Evolutionary conservation across 208 protist species (phyloP).

Genomic region (Leishmania martiniquensis): DNA sequence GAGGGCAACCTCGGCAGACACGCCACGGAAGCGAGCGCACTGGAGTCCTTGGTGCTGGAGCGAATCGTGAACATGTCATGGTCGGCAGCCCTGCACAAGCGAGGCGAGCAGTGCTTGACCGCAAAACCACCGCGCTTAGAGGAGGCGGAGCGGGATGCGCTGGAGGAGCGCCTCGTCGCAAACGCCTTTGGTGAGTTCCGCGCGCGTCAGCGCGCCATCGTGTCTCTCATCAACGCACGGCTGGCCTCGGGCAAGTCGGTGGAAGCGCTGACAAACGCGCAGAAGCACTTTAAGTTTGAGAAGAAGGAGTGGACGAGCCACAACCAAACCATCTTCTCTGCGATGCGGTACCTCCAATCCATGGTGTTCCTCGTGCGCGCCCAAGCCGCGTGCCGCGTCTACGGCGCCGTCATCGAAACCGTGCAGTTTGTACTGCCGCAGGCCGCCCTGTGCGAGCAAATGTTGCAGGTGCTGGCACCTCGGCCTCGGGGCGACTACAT

Average conservation of each 20-base stretch:
- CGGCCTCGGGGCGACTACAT: slow-evolving; percentile 46
- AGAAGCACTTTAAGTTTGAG: slow-evolving; percentile 75
- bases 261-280: slow-evolving; percentile 56
- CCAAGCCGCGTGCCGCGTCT: slow-evolving; percentile 62
- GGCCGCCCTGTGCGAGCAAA: slow-evolving; percentile 75
- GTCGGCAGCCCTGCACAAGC: slow-evolving; percentile 74
- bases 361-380: slow-evolving; percentile 77
- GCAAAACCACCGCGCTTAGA: slow-evolving; percentile 53
- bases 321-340: slow-evolving; percentile 56
- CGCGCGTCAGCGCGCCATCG: slow-evolving; percentile 66
- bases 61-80: slow-evolving; percentile 73
- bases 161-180: slow-evolving; percentile 62
- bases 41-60: slow-evolving; percentile 39
- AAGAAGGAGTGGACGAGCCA: slow-evolving; percentile 67
- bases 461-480: slow-evolving; percentile 59
- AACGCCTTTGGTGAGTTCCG: slow-evolving; percentile 48
- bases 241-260: slow-evolving; percentile 63
- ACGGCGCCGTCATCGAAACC: slow-evolving; percentile 72
- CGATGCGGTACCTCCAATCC: slow-evolving; percentile 78
- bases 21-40: slow-evolving; percentile 13
- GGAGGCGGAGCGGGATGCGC: slow-evolving; percentile 43
- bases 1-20: slow-evolving; percentile 9
- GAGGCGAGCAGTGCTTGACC: slow-evolving; percentile 68
- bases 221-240: slow-evolving; percentile 60
- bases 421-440: slow-evolving; percentile 81